Base-by-base conservation (phyloP, 257 asterid genomes). In the Fraxinus quadrangulata region DNA sequence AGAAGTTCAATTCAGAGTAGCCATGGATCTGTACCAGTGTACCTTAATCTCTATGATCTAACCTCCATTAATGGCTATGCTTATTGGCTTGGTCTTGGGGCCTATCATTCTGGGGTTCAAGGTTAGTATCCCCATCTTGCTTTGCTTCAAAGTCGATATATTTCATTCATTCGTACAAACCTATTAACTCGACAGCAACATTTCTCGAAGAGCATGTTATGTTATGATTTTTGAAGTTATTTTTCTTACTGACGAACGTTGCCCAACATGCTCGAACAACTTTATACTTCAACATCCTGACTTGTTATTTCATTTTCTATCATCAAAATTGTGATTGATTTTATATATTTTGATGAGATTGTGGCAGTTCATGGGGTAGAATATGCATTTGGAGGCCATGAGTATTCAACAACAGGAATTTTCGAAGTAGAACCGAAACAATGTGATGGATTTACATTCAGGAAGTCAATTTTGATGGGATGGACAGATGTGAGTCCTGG, bases 41-140 rank as follows among this genome's bases (percentile, higher is more conserved):
- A 90, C 79, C 83, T 92, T 23, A 92, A 92, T 74, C 96, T 92
- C 5, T 92, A 92, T 75, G 97, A 92, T 85, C 89, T 92, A 21
- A 90, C 96, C 31, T 31, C 95, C 33, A 86, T 91, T 34, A 92
- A 92, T 70, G 93, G 94, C 63, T 93, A 90, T 66, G 98, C 97
- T 78, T 91, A 91, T 54, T 93, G 98, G 98, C 74, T 93, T 28
- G 98, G 98, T 33, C 96, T 93, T 19, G 98, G 97, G 17, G 97
- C 85, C 70, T 93, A 86, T 82, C 98, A 93, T 85, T 93, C 98
- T 47, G 98, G 94, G 4, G 89, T 93, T 85, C 90, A 93, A 93
- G 97, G 98, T 91, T 6, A 59, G 86, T 61, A 11, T 4, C 16
- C 17, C 75, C 6, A 47, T 36, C 74, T 59, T 63, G 3, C 23